phyloP scores from a whole-genome alignment of 441 rosid genomes.

The Melastoma candidum region DNA sequence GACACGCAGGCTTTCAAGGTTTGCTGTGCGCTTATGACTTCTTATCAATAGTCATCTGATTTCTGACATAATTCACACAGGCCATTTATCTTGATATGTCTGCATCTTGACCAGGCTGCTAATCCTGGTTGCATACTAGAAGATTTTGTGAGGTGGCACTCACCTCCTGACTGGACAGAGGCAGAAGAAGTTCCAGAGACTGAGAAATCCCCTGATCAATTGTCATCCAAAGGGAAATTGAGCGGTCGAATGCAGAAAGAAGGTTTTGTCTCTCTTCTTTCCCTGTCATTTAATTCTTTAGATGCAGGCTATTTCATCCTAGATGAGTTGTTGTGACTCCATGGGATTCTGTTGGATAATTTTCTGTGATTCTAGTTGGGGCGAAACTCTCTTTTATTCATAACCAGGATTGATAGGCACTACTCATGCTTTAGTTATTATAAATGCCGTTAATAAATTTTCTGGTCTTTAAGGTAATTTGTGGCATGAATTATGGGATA shows the following conservation, averaged over 20 bases:
- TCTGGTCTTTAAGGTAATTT: slow-evolving; percentile 56
- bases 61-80: background rate
- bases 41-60: slow-evolving; percentile 7
- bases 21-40: background rate
- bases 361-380: too few species aligned
- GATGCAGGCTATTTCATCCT: too few species aligned
- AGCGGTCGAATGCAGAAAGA: slow-evolving; percentile 93
- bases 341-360: too few species aligned
- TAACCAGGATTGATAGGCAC: too few species aligned
- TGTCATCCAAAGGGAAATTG: slow-evolving; percentile 60
- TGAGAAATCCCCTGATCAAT: slow-evolving; percentile 25
- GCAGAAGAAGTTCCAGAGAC: slow-evolving; percentile 38
- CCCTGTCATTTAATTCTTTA: background rate
- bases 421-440: too few species aligned
- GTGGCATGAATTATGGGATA: slow-evolving; percentile 94
- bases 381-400: too few species aligned
- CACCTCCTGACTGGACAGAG: slow-evolving; percentile 98
- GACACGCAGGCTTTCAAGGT: slow-evolving; percentile 99
- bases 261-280: slow-evolving; percentile 32
- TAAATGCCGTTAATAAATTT: background rate
- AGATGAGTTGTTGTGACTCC: too few species aligned
- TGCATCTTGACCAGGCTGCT: slow-evolving; percentile 50
- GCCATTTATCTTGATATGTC: background rate
- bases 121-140: slow-evolving; percentile 99
- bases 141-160: slow-evolving; percentile 99